Evolutionary conservation across 2,329 filamentous ascomycete genomes (phyloP), one percentile per base, ranked within the genome.

Genomic region (Gnomoniopsis sp.): DNA sequence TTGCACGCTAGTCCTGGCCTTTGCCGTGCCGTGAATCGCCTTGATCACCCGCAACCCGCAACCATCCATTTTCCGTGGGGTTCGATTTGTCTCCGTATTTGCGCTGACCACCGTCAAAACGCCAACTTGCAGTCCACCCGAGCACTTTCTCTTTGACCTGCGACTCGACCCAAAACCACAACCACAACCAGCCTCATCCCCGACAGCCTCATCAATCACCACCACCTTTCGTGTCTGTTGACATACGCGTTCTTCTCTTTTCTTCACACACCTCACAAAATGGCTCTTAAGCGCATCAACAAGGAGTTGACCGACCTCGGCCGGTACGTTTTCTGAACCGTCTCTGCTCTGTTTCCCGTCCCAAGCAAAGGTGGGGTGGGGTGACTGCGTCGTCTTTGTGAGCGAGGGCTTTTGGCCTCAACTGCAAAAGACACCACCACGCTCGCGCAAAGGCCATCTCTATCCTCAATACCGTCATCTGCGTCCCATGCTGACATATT

Each of bases 251-350:
- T 64, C 57, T 66, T 56, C 57, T 67, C 65, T 68, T 61, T 67
- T 58, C 55, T 51, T 62, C 57, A 61, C 65, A 67, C 49, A 47
- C 21, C 53, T 38, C 67, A 72, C 74, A 74, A 71, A 72, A 95
- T 95, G 90, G 90, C 90, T 78, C 85, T 95, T 71, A 95, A 95
- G 88, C 88, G 90, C 78, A 95, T 95, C 79, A 93, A 93, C 85
- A 95, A 93, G 88, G 90, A 95, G 80, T 86, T 95, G 75, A 88
- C 89, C 77, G 90, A 95, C 76, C 84, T 95, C 78, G 90, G 90
- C 81, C 89, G 90, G 90, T 93, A 88, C 73, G 82, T 81, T 68
- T 54, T 55, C 48, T 56, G 54, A 30, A 6, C 12, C 38, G 12
- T n/a, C 53, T 65, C 57, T 64, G 60, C 61, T 66, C 58, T 61